Evolutionary conservation across 2,329 filamentous ascomycete species (phyloP).

Genomic region (Colletotrichum neosansevieriae): DNA sequence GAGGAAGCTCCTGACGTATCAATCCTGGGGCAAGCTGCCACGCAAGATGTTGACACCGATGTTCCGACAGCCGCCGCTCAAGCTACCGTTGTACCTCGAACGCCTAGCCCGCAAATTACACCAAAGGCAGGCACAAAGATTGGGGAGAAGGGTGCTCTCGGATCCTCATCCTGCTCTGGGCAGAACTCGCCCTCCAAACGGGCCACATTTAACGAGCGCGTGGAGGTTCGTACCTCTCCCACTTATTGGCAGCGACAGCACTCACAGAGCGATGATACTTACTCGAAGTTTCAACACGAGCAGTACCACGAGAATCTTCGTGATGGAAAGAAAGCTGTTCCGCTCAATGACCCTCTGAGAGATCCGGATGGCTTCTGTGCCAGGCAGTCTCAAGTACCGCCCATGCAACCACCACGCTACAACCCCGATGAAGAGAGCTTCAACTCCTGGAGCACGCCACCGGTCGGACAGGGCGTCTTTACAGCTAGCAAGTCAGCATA

Average conservation of each 20-base stretch:
- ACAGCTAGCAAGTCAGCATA: background rate
- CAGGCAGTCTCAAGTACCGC: background rate
- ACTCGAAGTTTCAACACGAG: constrained; percentile 28
- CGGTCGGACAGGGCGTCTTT: background rate
- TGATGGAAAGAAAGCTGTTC: constrained; percentile 34
- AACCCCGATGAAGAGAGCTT: constrained; percentile 34
- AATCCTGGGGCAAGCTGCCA: too few species aligned
- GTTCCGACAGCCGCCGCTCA: too few species aligned
- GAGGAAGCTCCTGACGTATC: background rate
- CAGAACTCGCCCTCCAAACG: constrained; percentile 10
- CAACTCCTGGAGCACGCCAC: constrained; percentile 28
- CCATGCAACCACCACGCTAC: background rate
- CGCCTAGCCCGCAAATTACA: background rate
- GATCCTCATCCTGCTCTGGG: constrained; percentile 5
- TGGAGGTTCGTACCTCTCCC: constrained; percentile 36
- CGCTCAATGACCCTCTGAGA: constrained; percentile 23
- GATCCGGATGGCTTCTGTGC: constrained; percentile 33
- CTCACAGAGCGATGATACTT: constrained; percentile 19
- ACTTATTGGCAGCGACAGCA: constrained; percentile 39
- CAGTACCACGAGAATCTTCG: constrained; percentile 32
- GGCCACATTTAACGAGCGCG: constrained; percentile 33
- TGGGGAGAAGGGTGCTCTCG: background rate
- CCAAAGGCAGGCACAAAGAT: background rate
- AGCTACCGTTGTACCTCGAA: background rate
- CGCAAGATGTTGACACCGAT: background rate